A percentile compares a stretch with the other conserved stretches of the same genome.
phyloP scores from a whole-genome alignment of 2,329 filamentous ascomycete species.

The Botrytis elliptica region DNA sequence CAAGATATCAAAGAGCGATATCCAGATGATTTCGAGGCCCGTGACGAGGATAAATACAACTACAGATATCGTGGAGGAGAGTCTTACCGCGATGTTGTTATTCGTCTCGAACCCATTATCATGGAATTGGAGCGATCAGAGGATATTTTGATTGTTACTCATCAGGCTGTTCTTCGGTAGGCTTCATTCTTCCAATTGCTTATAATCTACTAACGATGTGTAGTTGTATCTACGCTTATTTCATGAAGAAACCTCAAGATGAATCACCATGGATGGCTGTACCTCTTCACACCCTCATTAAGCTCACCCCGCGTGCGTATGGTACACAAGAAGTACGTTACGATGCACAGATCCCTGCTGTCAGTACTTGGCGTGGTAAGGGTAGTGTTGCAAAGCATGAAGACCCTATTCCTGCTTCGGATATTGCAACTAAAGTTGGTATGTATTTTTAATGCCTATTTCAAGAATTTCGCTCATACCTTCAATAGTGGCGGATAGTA shows the following conservation, averaged over 20 bases:
- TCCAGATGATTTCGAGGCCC: slow-evolving; percentile 91
- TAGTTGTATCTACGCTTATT: slow-evolving; percentile 92
- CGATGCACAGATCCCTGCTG: slow-evolving; percentile 88
- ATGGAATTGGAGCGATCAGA: slow-evolving; percentile 97
- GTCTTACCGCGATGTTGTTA: slow-evolving; percentile 94
- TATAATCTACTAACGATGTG: neutral
- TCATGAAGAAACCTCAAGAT: slow-evolving; percentile 94
- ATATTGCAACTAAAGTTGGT: slow-evolving; percentile 12
- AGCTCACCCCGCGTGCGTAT: slow-evolving; percentile 91
- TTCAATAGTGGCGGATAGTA: neutral
- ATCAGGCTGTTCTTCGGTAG: slow-evolving; percentile 79
- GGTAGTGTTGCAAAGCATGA: slow-evolving; percentile 90
- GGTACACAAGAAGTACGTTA: slow-evolving; percentile 86
- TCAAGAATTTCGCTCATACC: neutral
- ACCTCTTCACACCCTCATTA: slow-evolving; percentile 92
- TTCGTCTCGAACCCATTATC: slow-evolving; percentile 96
- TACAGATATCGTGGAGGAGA: slow-evolving; percentile 97
- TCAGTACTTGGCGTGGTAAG: slow-evolving; percentile 94
- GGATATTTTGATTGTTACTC: slow-evolving; percentile 96
- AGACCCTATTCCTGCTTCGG: slow-evolving; percentile 32
- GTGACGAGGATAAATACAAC: slow-evolving; percentile 99
- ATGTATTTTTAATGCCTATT: neutral
- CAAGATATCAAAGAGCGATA: slow-evolving; percentile 88
- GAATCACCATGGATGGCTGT: slow-evolving; percentile 98
- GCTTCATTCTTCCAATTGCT: neutral